Evolutionary conservation across 164 flowering plant genomes (phyloP), one percentile per base, ranked within the genome.

Genomic region (Chimonanthus salicifolius): DNA sequence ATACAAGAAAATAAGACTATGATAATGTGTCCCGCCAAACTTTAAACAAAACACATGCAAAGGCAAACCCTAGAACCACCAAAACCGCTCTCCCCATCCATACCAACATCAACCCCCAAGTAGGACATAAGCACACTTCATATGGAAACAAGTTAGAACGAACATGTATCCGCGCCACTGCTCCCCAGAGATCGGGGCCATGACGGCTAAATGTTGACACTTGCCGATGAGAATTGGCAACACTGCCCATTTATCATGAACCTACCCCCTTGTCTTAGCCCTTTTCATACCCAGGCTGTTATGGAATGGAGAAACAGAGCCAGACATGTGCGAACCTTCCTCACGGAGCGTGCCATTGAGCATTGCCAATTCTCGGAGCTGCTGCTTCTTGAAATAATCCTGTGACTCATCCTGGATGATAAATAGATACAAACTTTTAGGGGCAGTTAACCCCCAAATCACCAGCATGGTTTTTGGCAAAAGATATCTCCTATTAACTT

Each of bases 221-320:
- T n/a, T 54, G 60, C 16, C 60, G 16, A n/a, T 73, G 69, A 65
- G 73, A 70, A 77, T 78, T 49, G 74, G 80, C 76, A 72, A 72
- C 68, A 71, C 33, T 16, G 71, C 79, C 78, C 73, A 70, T 74
- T 46, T 6, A n/a, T 33, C 48, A 10, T 18, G 5, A 7, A 18
- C 47, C 3, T 64, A 92, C 80, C 90, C 95, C 87, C 89, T 83
- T 43, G 98, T 94, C 82, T 94, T 94, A 58, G 98, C 98, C 82
- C 98, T 91, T 82, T 94, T 96, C 96, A 96, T 88, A 7, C 97
- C 97, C 6, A 94, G 94, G 82, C 97, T 94, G 90, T 88, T 89
- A 77, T 93, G 80, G 87, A 91, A 96, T 58, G 98, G 99, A 58
- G 99, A 96, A 1, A 91, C 89, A 6, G 99, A 91, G 58, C 97